These are phyloP conservation scores for Populus hybrid DNA, from an alignment of 441 rosid species.

Conservation along the genomic window DNA sequence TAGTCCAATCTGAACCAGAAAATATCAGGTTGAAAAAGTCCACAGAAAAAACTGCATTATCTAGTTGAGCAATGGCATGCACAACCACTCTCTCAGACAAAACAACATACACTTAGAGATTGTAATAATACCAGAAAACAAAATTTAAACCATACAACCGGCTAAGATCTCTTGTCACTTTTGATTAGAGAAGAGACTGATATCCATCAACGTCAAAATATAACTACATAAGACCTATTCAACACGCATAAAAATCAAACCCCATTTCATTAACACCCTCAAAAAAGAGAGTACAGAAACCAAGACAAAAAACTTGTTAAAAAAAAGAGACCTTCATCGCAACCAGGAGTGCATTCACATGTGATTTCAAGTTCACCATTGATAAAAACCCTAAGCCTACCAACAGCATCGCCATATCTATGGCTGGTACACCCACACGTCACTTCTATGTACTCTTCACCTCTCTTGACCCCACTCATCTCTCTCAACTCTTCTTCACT, in stretches of 20 bases:
- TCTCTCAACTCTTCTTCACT: slow-evolving; percentile 87
- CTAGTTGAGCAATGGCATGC: slow-evolving; percentile 9
- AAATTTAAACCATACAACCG: slow-evolving; percentile 16
- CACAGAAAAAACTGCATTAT: slow-evolving; percentile 23
- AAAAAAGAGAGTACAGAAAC: neutral
- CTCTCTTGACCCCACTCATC: slow-evolving; percentile 70
- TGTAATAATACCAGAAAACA: slow-evolving; percentile 19
- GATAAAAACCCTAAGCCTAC: slow-evolving; percentile 95
- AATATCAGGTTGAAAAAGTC: slow-evolving; percentile 17
- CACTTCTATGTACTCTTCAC: slow-evolving; percentile 78
- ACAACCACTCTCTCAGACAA: slow-evolving; percentile 47
- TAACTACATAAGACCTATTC: slow-evolving; percentile 29
- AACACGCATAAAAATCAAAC: slow-evolving; percentile 57
- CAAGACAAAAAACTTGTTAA: neutral
- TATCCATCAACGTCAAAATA: slow-evolving; percentile 47
- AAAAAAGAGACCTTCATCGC: slow-evolving; percentile 82
- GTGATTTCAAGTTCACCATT: slow-evolving; percentile 91
- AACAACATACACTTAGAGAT: slow-evolving; percentile 50
- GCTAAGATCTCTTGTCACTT: slow-evolving; percentile 14
- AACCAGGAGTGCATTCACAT: slow-evolving; percentile 99
- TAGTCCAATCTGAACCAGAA: slow-evolving; percentile 22
- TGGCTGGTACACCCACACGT: slow-evolving; percentile 99
- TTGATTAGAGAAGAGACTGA: slow-evolving; percentile 34
- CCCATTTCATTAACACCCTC: slow-evolving; percentile 27
- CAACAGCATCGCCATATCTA: slow-evolving; percentile 98